Evolutionary conservation across 805 yeast species (phyloP).

Genomic region (Tetrapisispora phaffii): DNA sequence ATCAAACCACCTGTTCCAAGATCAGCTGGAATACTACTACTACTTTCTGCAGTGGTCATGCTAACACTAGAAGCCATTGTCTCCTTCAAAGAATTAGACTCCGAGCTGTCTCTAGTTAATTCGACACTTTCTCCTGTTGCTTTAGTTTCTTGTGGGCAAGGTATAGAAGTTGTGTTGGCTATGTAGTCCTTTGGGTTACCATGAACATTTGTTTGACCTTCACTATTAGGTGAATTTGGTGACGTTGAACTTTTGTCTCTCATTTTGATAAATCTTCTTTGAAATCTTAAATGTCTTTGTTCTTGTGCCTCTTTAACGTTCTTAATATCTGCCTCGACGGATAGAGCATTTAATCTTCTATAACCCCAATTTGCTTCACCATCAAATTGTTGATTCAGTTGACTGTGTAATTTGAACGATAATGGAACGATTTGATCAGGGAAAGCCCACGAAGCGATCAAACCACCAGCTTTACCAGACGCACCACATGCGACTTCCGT

Average conservation of each 20-base stretch:
- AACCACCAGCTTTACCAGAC: slow-evolving; percentile 94
- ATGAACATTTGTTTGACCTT: background rate
- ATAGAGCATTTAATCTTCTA: slow-evolving; percentile 78
- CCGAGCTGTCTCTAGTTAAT: background rate
- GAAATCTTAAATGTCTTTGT: slow-evolving; percentile 2
- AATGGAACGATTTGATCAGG: slow-evolving; percentile 90
- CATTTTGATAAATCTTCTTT: background rate
- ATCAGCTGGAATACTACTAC: background rate
- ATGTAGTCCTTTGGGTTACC: slow-evolving; percentile 1
- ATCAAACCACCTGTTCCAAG: slow-evolving; percentile 4
- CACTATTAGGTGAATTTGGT: background rate
- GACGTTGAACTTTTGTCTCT: background rate
- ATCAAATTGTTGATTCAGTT: slow-evolving; percentile 62
- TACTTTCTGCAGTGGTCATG: background rate
- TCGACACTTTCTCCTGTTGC: background rate
- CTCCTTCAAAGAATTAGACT: background rate
- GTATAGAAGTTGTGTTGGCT: background rate
- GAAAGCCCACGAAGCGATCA: slow-evolving; percentile 91
- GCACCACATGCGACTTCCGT: slow-evolving; percentile 96
- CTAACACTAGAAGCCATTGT: background rate
- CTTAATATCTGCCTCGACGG: slow-evolving; percentile 72
- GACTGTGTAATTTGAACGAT: slow-evolving; percentile 76
- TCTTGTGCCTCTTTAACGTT: slow-evolving; percentile 4
- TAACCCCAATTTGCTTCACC: slow-evolving; percentile 91
- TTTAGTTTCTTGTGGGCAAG: background rate